Percentiles rank a stretch among this genome's conserved stretches.
phyloP scores from a whole-genome alignment of 768 basidiomycete species.

The Rhizopogon roseolus region DNA sequence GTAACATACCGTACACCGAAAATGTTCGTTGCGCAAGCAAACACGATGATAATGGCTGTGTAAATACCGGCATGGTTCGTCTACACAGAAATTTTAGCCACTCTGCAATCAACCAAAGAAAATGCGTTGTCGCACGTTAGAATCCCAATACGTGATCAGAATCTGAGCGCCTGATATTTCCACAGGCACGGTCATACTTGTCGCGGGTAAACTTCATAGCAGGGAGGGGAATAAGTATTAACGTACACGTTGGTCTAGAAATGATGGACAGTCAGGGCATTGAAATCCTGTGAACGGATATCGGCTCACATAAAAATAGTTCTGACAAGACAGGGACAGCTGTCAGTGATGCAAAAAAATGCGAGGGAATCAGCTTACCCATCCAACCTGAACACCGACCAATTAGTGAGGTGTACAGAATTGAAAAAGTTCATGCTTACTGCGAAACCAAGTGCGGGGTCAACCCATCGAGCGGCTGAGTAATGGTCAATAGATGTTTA shows the following conservation, averaged over 20 bases:
- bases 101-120: neutral
- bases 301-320: slow-evolving; percentile 51
- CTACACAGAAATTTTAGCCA: slow-evolving; percentile 21
- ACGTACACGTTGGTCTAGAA: slow-evolving; percentile 7
- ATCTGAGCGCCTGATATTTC: slow-evolving; percentile 72
- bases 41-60: slow-evolving; percentile 51
- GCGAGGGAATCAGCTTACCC: slow-evolving; percentile 31
- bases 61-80: slow-evolving; percentile 48
- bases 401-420: neutral
- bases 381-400: slow-evolving; percentile 15
- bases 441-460: slow-evolving; percentile 55
- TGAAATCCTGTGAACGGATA: slow-evolving; percentile 24
- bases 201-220: neutral
- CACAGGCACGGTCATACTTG: slow-evolving; percentile 61
- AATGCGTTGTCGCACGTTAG: slow-evolving; percentile 34
- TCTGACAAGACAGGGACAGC: slow-evolving; percentile 20
- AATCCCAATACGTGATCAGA: slow-evolving; percentile 70
- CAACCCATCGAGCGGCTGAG: slow-evolving; percentile 51
- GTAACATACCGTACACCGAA: slow-evolving; percentile 56
- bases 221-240: neutral
- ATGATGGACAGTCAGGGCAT: neutral
- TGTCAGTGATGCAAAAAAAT: neutral
- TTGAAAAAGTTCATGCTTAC: slow-evolving; percentile 29
- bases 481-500: neutral
- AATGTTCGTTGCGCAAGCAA: slow-evolving; percentile 60